Evolutionary conservation across 257 asterid species (phyloP), one percentile per base, ranked within the genome.

Genomic region (Primulina tabacum): DNA sequence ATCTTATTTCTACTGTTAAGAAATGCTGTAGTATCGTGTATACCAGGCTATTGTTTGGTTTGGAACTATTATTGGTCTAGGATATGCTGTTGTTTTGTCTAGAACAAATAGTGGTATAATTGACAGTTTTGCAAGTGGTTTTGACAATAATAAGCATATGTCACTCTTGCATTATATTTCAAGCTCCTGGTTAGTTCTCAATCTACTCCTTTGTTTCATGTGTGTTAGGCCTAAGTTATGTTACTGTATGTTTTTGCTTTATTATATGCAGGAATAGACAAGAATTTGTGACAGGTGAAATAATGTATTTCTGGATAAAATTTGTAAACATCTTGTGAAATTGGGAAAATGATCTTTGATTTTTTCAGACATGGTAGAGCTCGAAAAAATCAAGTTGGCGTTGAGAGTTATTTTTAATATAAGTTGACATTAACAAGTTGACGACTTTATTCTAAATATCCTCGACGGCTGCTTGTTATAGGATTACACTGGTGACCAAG

Each of bases 401-500:
- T 24, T 24, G 26, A 24, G 26, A 24, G 26, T 24, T 0, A 24
- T 24, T 24, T 24, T 24, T 24, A 24, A 24, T 24, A 24, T 24
- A 24, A 24, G 26, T 24, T 24, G 26, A 30, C 4, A 30, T 30
- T 30, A 30, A 34, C 47, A 38, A 78, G 35, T 52, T 37, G 20
- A 6, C 30, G 35, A 37, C 16, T 24, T n/a, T 6, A 37, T 60
- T 0, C 26, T 52, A 18, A 35, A 5, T 20, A 24, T 37, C 20
- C 32, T 8, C 34, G 6, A 33, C 50, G 60, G 17, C 35, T 64
- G 1, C 35, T 71, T 64, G 55, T 65, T 60, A 62, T 52, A 90
- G 98, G 99, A 93, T 62, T 93, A 93, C 77, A 89, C 91, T 0
- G 97, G 97, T 2, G 79, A 85, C 40, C 75, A 87, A 21, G 95